Conservation (phyloP, 345 rosid species). For the Gossypium anomalum region DNA sequence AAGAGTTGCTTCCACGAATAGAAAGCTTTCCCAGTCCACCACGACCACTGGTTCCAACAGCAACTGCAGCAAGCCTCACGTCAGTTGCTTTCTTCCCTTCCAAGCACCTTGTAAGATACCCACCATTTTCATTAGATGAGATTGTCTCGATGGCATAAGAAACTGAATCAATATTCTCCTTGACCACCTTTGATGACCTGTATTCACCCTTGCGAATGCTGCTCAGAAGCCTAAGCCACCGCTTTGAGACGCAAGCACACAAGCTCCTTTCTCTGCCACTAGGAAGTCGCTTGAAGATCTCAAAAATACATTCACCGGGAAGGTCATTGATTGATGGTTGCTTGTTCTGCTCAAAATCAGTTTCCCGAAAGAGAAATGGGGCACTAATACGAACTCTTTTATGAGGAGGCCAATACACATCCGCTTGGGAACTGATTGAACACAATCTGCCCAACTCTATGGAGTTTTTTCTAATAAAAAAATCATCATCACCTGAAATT, state of each 20-base stretch:
- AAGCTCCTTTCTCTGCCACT: constrained; percentile 49
- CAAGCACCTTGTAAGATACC: constrained; percentile 55
- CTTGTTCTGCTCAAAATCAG: constrained; percentile 26
- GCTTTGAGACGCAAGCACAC: constrained; percentile 60
- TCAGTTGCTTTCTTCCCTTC: constrained; percentile 78
- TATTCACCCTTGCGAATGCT: constrained; percentile 47
- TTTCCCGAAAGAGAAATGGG: constrained; percentile 24
- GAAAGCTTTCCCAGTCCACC: not conserved
- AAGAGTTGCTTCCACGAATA: constrained; percentile 49
- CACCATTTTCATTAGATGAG: constrained; percentile 39
- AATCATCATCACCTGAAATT: constrained; percentile 59
- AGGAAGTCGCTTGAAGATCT: constrained; percentile 56
- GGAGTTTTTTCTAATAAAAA: constrained; percentile 31
- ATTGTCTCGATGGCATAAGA: constrained; percentile 35
- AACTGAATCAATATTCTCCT: constrained; percentile 15
- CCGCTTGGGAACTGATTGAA: constrained; percentile 39
- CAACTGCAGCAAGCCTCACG: constrained; percentile 58
- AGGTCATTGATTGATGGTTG: constrained; percentile 51
- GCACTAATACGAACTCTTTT: constrained; percentile 57
- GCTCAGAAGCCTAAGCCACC: constrained; percentile 55
- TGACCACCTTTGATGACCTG: constrained; percentile 10
- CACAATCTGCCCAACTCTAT: constrained; percentile 35
- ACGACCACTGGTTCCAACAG: constrained; percentile 33
- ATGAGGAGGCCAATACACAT: constrained; percentile 45
- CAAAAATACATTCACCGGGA: constrained; percentile 73